Evolutionary conservation across 2,329 filamentous ascomycete genomes (phyloP).

Genomic region (Thielaviopsis euricoi): DNA sequence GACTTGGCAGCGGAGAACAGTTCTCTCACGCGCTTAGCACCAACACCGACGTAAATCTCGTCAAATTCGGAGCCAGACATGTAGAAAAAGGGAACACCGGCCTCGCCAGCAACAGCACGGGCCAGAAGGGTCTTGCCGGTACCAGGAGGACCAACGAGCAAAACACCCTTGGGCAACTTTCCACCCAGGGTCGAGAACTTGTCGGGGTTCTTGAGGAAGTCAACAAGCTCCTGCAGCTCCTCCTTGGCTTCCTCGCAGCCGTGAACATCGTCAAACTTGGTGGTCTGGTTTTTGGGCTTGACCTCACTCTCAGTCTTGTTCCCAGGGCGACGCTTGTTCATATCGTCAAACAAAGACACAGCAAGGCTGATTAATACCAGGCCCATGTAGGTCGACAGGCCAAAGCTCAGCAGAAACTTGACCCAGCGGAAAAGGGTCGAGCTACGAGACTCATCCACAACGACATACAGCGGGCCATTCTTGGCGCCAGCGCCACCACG

Average conservation of each 20-base stretch:
- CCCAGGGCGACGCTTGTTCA: constrained; percentile 57
- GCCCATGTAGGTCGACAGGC: constrained; percentile 61
- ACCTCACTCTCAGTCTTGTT: constrained; percentile 65
- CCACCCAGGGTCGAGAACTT: constrained; percentile 88
- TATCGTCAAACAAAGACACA: constrained; percentile 47
- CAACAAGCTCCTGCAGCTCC: constrained; percentile 89
- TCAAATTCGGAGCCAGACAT: constrained; percentile 99
- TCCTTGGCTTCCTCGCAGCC: constrained; percentile 98
- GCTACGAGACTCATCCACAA: constrained; percentile 78
- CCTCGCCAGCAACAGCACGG: constrained; percentile 88
- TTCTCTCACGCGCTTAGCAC: constrained; percentile 88
- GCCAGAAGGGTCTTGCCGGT: constrained; percentile 95
- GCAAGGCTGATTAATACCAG: constrained; percentile 66
- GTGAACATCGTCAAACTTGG: constrained; percentile 84
- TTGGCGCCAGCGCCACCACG: constrained; percentile 51
- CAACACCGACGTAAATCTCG: constrained; percentile 94
- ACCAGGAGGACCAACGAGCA: constrained; percentile 87
- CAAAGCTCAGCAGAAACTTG: constrained; percentile 69
- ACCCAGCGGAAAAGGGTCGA: constrained; percentile 77
- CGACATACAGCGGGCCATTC: constrained; percentile 79
- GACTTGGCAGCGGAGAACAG: constrained; percentile 68
- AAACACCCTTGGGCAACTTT: constrained; percentile 90
- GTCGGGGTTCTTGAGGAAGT: constrained; percentile 86
- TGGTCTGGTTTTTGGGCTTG: constrained; percentile 81
- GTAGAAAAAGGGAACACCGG: constrained; percentile 97